Conservation (phyloP, 768 basidiomycete species). For the Lactarius vividus region DNA sequence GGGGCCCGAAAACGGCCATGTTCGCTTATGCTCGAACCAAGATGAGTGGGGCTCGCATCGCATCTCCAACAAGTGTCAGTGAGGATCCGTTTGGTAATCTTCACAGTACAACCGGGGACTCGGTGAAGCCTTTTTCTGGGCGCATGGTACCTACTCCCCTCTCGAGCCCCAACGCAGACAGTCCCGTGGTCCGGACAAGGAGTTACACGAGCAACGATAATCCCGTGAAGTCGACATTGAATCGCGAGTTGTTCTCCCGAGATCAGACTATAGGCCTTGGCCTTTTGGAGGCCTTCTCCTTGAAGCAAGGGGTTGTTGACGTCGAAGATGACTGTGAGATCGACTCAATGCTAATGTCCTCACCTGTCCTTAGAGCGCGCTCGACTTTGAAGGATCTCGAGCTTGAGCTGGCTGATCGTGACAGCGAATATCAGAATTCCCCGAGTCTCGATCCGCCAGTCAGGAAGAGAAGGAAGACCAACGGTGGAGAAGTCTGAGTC, state of each 20-base stretch:
- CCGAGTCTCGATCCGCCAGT: slow-evolving; percentile 18
- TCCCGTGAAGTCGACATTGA: slow-evolving; percentile 18
- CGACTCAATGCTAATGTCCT: slow-evolving; percentile 28
- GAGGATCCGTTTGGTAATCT: slow-evolving; percentile 27
- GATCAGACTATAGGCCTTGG: slow-evolving; percentile 28
- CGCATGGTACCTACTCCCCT: slow-evolving; percentile 17
- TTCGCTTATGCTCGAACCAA: slow-evolving; percentile 25
- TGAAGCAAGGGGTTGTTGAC: slow-evolving; percentile 23
- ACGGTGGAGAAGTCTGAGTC: slow-evolving; percentile 10
- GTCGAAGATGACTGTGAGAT: slow-evolving; percentile 25
- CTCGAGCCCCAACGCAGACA: slow-evolving; percentile 26
- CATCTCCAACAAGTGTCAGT: slow-evolving; percentile 12
- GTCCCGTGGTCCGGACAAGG: slow-evolving; percentile 27
- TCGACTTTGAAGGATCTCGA: not conserved
- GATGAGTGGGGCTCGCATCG: slow-evolving; percentile 12
- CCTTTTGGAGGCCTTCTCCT: slow-evolving; percentile 33
- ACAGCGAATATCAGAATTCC: slow-evolving; percentile 23
- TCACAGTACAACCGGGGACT: slow-evolving; percentile 13
- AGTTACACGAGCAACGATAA: slow-evolving; percentile 23
- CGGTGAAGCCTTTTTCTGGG: slow-evolving; percentile 14
- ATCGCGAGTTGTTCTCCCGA: slow-evolving; percentile 14
- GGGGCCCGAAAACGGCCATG: slow-evolving; percentile 21
- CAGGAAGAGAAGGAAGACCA: slow-evolving; percentile 39
- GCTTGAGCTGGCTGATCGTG: slow-evolving; percentile 16
- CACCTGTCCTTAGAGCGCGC: slow-evolving; percentile 25